These are phyloP conservation scores for Globisporangium sylvaticum DNA, from an alignment of 352 stramenopile genomes.

Conservation along the genomic window DNA sequence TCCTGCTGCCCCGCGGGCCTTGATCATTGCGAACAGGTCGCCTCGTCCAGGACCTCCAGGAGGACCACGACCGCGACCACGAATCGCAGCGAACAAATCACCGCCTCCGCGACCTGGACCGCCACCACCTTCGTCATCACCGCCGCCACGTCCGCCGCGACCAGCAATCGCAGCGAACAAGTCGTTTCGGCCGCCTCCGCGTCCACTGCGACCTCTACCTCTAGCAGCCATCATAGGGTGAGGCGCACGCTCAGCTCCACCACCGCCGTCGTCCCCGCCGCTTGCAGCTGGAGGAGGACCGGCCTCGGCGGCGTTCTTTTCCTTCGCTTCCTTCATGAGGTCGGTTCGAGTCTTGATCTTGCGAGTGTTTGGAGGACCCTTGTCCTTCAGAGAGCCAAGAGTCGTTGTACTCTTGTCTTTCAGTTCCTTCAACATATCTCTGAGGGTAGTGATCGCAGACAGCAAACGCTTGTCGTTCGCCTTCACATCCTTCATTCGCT, in stretches of 20 bases:
- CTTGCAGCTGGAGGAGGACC: conserved; percentile 23
- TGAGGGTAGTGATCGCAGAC: conserved; percentile 60
- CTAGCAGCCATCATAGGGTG: conserved; percentile 39
- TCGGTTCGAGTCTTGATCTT: conserved; percentile 66
- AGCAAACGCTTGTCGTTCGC: conserved; percentile 76
- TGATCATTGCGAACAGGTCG: conserved; percentile 70
- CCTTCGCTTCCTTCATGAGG: conserved; percentile 85
- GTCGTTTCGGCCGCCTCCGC: conserved; percentile 23
- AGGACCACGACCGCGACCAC: conserved; percentile 42
- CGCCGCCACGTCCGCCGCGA: conserved; percentile 42
- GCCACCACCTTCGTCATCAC: conserved; percentile 31
- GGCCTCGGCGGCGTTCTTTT: conserved; percentile 70
- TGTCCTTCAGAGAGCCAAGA: conserved; percentile 60
- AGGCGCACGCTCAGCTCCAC: conserved; percentile 23
- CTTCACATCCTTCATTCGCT: conserved; percentile 83
- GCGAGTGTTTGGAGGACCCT: conserved; percentile 48
- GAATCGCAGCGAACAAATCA: conserved; percentile 56
- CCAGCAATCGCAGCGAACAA: conserved; percentile 52
- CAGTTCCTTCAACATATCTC: conserved; percentile 59
- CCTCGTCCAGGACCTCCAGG: conserved; percentile 41
- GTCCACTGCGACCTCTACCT: conserved; percentile 35
- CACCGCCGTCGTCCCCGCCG: conserved; percentile 22
- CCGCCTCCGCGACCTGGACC: conserved; percentile 26
- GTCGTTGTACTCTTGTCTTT: conserved; percentile 39
- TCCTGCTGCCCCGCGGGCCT: conserved; percentile 28